Evolutionary conservation across 495 filamentous ascomycete genomes (phyloP).

Genomic region (Poronia punctata): DNA sequence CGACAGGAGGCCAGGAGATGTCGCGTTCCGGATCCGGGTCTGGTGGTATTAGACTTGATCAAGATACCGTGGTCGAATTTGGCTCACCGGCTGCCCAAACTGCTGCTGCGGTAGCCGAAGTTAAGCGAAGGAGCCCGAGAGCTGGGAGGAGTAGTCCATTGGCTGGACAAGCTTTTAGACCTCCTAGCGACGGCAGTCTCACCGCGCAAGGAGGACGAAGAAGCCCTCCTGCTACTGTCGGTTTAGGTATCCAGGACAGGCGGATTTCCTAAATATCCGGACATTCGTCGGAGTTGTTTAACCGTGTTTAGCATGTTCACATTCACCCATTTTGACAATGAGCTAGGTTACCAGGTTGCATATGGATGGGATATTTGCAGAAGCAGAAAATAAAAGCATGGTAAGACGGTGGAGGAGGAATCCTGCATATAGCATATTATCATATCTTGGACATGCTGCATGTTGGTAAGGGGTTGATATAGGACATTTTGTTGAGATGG

Average conservation of each 20-base stretch:
- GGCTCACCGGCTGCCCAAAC: slow-evolving; percentile 13
- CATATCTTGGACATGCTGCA: no score
- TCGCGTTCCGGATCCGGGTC: slow-evolving; percentile 18
- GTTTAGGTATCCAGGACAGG: slow-evolving; percentile 9
- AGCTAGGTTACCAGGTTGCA: no score
- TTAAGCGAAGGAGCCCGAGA: slow-evolving; percentile 4
- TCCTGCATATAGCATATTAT: no score
- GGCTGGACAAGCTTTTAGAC: not conserved
- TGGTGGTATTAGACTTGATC: slow-evolving; percentile 20
- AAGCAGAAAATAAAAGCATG: no score
- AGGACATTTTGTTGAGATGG: no score
- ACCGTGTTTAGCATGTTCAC: no score
- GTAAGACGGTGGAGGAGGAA: no score
- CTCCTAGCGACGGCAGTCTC: not conserved
- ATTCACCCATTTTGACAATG: no score
- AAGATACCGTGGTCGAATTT: slow-evolving; percentile 27
- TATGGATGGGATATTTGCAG: no score
- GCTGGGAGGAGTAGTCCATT: slow-evolving; percentile 3
- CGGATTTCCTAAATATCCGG: not conserved
- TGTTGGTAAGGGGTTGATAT: no score
- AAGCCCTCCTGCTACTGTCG: slow-evolving; percentile 1
- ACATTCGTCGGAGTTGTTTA: no score
- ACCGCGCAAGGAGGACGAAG: not conserved
- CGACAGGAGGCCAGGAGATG: slow-evolving; percentile 19
- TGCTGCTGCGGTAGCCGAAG: slow-evolving; percentile 5